Evolutionary conservation across 2,329 filamentous ascomycete species (phyloP).

Genomic region (Lachnellula cervina): DNA sequence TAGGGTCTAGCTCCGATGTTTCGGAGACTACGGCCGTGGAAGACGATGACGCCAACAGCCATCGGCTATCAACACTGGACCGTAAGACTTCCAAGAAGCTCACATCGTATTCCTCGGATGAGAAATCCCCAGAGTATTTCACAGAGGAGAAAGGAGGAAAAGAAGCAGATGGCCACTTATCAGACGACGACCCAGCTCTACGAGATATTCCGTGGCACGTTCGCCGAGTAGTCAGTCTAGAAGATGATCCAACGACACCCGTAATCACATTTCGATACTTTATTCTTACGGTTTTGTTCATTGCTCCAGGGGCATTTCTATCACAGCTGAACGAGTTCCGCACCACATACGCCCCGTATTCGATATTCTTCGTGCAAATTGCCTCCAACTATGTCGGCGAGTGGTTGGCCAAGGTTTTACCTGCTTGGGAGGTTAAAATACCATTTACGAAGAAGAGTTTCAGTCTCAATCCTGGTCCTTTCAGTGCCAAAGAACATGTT

Average conservation of each 20-base stretch:
- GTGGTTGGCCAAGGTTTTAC: slow-evolving; percentile 39
- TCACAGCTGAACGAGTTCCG: slow-evolving; percentile 52
- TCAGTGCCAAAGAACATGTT: slow-evolving; percentile 29
- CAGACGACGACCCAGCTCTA: slow-evolving; percentile 47
- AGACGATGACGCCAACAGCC: slow-evolving; percentile 2
- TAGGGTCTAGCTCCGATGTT: slow-evolving; percentile 2
- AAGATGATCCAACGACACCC: slow-evolving; percentile 50
- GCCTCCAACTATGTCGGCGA: slow-evolving; percentile 44
- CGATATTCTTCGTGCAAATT: slow-evolving; percentile 57
- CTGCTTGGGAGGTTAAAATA: slow-evolving; percentile 41
- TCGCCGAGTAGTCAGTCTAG: slow-evolving; percentile 51
- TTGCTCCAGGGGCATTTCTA: slow-evolving; percentile 52
- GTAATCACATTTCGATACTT: slow-evolving; percentile 59
- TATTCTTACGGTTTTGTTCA: slow-evolving; percentile 49
- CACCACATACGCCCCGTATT: slow-evolving; percentile 50
- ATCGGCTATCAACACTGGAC: slow-evolving; percentile 4
- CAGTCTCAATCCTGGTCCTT: slow-evolving; percentile 29
- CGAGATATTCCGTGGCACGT: slow-evolving; percentile 50
- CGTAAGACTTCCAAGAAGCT: background rate
- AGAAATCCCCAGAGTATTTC: background rate
- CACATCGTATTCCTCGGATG: background rate
- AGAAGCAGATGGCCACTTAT: background rate
- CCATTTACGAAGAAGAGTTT: slow-evolving; percentile 39
- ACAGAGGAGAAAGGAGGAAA: background rate
- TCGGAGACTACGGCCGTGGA: background rate